Evolutionary conservation across 1,284 basidiomycete genomes (phyloP).

Genomic region (Trametes hirsuta): DNA sequence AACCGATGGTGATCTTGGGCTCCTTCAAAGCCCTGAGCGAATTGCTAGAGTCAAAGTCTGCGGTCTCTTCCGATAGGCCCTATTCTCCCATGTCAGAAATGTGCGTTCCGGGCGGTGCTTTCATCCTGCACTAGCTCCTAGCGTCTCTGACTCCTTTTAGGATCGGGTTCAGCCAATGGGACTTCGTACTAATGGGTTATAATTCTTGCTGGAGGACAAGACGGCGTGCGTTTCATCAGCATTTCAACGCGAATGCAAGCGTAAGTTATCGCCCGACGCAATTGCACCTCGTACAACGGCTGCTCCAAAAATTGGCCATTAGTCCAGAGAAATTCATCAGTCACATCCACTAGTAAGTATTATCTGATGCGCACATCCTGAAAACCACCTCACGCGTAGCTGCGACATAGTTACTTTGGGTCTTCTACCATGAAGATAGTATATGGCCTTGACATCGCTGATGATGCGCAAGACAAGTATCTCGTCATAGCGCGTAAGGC

Average conservation of each 20-base stretch:
- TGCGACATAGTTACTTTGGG: constrained; percentile 4
- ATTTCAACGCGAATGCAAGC: constrained; percentile 6
- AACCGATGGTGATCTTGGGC: too few relatives aligned
- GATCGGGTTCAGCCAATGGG: too few relatives aligned
- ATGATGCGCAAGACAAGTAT: constrained; percentile 5
- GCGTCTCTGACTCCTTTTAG: too few relatives aligned
- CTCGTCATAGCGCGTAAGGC: constrained; percentile 2
- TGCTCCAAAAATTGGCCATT: background rate
- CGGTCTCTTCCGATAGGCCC: too few relatives aligned
- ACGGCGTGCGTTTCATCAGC: background rate
- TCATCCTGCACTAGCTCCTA: too few relatives aligned
- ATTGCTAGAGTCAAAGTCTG: too few relatives aligned
- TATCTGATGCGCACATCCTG: too few relatives aligned
- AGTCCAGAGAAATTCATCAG: background rate
- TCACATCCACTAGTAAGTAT: constrained; percentile 1
- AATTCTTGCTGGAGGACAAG: too few relatives aligned
- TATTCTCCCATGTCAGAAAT: too few relatives aligned
- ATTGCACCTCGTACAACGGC: background rate
- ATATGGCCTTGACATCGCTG: constrained; percentile 6
- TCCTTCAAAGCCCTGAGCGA: too few relatives aligned
- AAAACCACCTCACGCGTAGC: background rate
- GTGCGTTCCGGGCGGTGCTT: too few relatives aligned
- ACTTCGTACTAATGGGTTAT: too few relatives aligned
- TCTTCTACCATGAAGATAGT: constrained; percentile 8
- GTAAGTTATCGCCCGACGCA: constrained; percentile 3